Conservation (phyloP, 352 stramenopile species). For the Pythium utonaiense region DNA sequence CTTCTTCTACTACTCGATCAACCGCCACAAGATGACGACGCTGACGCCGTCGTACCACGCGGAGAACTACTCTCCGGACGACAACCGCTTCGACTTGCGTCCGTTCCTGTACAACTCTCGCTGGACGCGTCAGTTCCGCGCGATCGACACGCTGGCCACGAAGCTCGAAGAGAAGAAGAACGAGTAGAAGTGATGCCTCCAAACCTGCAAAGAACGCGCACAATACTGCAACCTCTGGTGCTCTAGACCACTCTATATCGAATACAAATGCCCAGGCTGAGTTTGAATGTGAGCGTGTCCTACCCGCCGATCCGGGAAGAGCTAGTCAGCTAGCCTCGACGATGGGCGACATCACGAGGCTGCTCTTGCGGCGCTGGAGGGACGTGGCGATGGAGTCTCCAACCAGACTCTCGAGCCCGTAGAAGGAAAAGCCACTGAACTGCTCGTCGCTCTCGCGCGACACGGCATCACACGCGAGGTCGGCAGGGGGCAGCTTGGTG, state of each 20-base stretch:
- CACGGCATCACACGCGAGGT: conserved; percentile 51
- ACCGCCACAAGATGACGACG: conserved; percentile 99
- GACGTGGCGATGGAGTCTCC: conserved; percentile 20
- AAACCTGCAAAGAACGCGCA: too few species aligned
- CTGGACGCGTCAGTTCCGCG: conserved; percentile 95
- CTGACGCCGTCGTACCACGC: conserved; percentile 98
- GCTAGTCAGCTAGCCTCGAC: conserved; percentile 7
- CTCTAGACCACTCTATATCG: too few species aligned
- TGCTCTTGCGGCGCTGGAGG: conserved; percentile 22
- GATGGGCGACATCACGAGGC: conserved; percentile 13
- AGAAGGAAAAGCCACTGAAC: conserved; percentile 80
- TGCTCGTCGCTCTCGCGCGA: conserved; percentile 46
- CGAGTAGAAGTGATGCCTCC: too few species aligned
- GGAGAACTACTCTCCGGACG: conserved; percentile 98
- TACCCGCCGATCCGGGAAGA: neutral
- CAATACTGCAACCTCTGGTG: too few species aligned
- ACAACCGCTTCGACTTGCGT: conserved; percentile 98
- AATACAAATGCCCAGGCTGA: neutral
- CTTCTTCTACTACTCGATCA: conserved; percentile 98
- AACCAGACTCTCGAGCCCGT: conserved; percentile 36
- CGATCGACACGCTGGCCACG: conserved; percentile 90
- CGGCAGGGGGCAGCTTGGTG: conserved; percentile 59
- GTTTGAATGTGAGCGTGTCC: neutral
- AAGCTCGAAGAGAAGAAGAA: conserved; percentile 79
- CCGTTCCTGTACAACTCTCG: conserved; percentile 97